Evolutionary conservation across 179 eudicot genomes (phyloP).

Genomic region (Silene vulgaris): DNA sequence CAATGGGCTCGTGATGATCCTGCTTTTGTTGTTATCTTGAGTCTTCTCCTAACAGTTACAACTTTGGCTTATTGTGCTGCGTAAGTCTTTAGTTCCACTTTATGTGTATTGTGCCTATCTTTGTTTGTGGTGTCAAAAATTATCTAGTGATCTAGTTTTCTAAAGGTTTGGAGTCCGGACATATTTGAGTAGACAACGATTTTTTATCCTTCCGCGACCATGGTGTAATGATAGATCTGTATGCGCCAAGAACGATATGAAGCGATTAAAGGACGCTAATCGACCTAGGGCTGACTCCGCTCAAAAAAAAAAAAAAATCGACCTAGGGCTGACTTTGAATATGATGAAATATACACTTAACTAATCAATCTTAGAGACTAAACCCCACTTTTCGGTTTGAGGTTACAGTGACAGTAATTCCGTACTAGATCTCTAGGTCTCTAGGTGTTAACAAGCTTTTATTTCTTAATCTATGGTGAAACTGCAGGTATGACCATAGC

Average conservation of each 20-base stretch:
- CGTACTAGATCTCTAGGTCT: background rate
- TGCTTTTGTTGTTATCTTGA: slow-evolving; percentile 89
- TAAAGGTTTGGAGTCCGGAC: background rate
- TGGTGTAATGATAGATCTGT: background rate
- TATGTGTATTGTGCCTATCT: background rate
- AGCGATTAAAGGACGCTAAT: no score
- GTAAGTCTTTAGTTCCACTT: slow-evolving; percentile 50
- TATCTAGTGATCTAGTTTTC: background rate
- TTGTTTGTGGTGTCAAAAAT: background rate
- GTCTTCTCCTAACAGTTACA: slow-evolving; percentile 75
- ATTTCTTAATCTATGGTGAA: slow-evolving; percentile 10
- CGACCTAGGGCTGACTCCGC: background rate
- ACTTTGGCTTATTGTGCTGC: slow-evolving; percentile 86
- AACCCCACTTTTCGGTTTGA: background rate
- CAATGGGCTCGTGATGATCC: slow-evolving; percentile 99
- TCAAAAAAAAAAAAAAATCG: no score
- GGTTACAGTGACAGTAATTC: background rate
- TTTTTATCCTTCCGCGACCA: background rate
- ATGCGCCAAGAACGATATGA: background rate
- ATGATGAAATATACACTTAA: background rate
- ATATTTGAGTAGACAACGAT: background rate
- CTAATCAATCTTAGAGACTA: background rate
- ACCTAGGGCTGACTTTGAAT: background rate
- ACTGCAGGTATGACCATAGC: slow-evolving; percentile 91
- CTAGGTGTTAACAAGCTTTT: background rate